Evolutionary conservation across 148 eudicot genomes (phyloP).

Genomic region (Rhododendron vialii): DNA sequence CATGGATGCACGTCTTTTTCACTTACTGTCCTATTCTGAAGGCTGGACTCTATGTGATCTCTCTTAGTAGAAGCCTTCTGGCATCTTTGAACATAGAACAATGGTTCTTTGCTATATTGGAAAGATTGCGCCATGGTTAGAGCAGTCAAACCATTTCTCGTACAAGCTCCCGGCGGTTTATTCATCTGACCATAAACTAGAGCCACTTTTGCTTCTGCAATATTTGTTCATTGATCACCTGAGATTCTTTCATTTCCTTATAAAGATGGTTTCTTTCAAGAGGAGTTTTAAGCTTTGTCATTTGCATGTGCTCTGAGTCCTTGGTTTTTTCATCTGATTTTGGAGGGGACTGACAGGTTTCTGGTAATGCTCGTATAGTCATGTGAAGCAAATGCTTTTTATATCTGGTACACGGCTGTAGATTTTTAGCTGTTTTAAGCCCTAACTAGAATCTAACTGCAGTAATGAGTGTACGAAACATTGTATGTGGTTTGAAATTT

Average conservation of each 20-base stretch:
- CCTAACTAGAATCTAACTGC: not conserved
- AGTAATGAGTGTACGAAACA: not conserved
- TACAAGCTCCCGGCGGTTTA: not conserved
- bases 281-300: not conserved
- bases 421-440: not conserved
- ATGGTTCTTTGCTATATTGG: not conserved
- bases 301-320: not conserved
- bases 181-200: not conserved
- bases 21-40: not conserved
- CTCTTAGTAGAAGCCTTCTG: not conserved
- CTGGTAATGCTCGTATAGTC: not conserved
- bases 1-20: not conserved
- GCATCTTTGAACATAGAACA: not conserved
- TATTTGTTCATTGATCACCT: not conserved
- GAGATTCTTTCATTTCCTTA: not conserved
- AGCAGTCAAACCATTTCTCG: not conserved
- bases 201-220: not conserved
- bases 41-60: not conserved
- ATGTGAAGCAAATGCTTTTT: not conserved
- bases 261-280: not conserved
- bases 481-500: not conserved
- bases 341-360: not conserved
- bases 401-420: not conserved
- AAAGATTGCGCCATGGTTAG: not conserved
- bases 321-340: not conserved